Base-by-base conservation (phyloP, 2,329 filamentous ascomycete genomes). In the Lasiodiplodia gonubiensis region DNA sequence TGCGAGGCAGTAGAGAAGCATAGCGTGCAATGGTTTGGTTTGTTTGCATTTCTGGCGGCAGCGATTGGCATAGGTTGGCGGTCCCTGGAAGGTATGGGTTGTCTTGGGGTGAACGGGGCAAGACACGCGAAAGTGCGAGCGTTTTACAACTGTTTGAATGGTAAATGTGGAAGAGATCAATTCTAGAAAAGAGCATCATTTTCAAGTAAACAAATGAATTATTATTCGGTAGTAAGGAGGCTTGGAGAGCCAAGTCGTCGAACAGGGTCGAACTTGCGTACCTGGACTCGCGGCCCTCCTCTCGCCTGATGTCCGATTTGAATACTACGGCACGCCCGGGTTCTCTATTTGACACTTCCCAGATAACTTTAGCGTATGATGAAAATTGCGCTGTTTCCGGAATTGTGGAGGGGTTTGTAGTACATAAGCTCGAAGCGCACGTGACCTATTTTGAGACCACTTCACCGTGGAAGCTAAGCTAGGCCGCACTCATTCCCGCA, bases 391-490 rank as follows among this genome's bases (percentile, higher is more conserved):
- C 30, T 14, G 8, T 48, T 63, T 48, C 59, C 27, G 27, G 46
- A 30, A 48, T 23, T 48, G 59, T 46, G 21, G 42, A 49, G 21
- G 27, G 30, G 21, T 30, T 25, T 14, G 14, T 5, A n/a, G 54
- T 35, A 11, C 14, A 16, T 14, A 63, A 63, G 59, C 59, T 63
- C 59, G 46, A 21, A 1, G 42, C 2, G 59, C 59, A 63, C 59
- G 59, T 63, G 59, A 61, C 23, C 57, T 30, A 25, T 10, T 33
- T 33, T 18, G 57, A 49, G 57, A 63, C 59, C 46, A 63, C 59
- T 63, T 63, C 59, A 51, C 59, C 59, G 49, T 21, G 23, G 39
- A 48, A 59, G 55, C 55, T 30, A 46, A 63, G 59, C 59, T 63
- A 63, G 59, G 42, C 59, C 25, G 35, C 57, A 35, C 46, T 63